A percentile compares a stretch with the other conserved stretches of the same genome.
Evolutionary conservation across 805 yeast species (phyloP).

Genomic region (Yamadazyma scolyti): DNA sequence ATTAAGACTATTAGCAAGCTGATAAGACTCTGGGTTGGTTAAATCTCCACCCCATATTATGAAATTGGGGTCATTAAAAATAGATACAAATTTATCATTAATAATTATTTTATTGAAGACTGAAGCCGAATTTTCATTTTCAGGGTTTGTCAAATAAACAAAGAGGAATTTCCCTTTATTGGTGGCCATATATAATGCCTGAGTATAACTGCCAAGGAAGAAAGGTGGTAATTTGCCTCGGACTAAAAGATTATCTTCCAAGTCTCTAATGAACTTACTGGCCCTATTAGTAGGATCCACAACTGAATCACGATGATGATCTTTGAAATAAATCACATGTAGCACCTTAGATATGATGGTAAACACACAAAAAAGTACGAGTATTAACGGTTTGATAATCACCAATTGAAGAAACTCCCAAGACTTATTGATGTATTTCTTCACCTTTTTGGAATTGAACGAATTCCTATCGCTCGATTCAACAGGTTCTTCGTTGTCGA

Average conservation of each 20-base stretch:
- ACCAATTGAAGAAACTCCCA: slow-evolving; percentile 9
- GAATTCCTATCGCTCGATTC: slow-evolving; percentile 10
- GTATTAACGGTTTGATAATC: slow-evolving; percentile 22
- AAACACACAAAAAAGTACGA: slow-evolving; percentile 18
- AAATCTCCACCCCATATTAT: slow-evolving; percentile 88
- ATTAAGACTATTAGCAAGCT: slow-evolving; percentile 70
- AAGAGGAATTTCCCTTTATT: slow-evolving; percentile 68
- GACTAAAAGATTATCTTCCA: slow-evolving; percentile 40
- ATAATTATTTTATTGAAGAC: slow-evolving; percentile 56
- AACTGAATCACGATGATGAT: slow-evolving; percentile 12
- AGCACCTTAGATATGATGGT: slow-evolving; percentile 20
- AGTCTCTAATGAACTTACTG: slow-evolving; percentile 44
- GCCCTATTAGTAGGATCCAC: slow-evolving; percentile 54
- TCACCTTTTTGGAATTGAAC: slow-evolving; percentile 17
- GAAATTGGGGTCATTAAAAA: slow-evolving; percentile 40
- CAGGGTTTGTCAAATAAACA: slow-evolving; percentile 68
- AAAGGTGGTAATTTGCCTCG: slow-evolving; percentile 39
- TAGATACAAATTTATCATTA: slow-evolving; percentile 43
- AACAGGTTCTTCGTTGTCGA: slow-evolving; percentile 10
- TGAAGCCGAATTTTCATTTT: slow-evolving; percentile 56
- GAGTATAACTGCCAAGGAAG: slow-evolving; percentile 74
- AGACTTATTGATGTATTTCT: slow-evolving; percentile 2
- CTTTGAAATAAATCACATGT: slow-evolving; percentile 22
- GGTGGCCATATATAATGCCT: slow-evolving; percentile 70
- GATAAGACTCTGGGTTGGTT: slow-evolving; percentile 77